phyloP scores from a whole-genome alignment of 2,329 filamentous ascomycete genomes.

The Xylaria hypoxylon region DNA sequence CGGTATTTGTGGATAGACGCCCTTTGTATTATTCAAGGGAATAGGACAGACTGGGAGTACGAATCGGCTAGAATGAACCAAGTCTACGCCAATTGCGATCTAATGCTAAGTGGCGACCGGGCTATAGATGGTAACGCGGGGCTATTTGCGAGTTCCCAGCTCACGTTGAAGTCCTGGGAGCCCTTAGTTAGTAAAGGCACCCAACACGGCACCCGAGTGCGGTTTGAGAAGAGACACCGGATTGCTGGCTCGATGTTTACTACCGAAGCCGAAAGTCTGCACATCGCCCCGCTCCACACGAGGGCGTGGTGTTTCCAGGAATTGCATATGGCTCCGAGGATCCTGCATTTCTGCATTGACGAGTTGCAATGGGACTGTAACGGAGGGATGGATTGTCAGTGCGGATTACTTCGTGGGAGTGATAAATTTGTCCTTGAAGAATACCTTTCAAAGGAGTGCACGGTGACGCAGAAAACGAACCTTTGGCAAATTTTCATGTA shows the following conservation, averaged over 20 bases:
- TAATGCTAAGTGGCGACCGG: neutral
- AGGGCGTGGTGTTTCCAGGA: slow-evolving; percentile 1
- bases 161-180: too few species aligned
- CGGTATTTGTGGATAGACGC: neutral
- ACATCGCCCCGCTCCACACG: neutral
- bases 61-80: neutral
- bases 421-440: neutral
- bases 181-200: too few species aligned
- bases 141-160: too few species aligned
- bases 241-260: neutral
- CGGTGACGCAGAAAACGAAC: neutral
- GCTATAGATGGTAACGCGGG: neutral
- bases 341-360: neutral
- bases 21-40: neutral
- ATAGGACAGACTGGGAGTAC: neutral
- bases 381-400: neutral
- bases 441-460: too few species aligned
- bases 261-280: neutral
- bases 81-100: neutral
- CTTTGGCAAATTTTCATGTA: neutral
- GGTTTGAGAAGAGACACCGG: too few species aligned
- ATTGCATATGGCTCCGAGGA: neutral
- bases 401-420: neutral
- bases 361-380: neutral
- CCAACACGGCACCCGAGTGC: too few species aligned